Percentiles rank a stretch among this genome's conserved stretches.
Conservation (phyloP, 2,329 filamentous ascomycete species). For the Exserohilum rostratum region DNA sequence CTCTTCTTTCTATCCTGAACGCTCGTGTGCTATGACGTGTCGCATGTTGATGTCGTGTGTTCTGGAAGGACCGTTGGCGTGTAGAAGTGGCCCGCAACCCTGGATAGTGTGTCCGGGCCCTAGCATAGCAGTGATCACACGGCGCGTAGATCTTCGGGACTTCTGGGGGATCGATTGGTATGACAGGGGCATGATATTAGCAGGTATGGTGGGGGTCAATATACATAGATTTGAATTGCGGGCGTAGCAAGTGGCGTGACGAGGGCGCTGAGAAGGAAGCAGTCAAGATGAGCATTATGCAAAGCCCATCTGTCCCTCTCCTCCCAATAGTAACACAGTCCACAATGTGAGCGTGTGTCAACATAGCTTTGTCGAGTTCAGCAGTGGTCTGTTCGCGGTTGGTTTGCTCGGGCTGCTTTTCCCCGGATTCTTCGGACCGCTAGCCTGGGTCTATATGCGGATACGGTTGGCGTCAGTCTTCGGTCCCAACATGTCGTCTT, state of each 20-base stretch:
- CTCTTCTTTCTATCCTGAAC: slow-evolving; percentile 13
- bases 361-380: background rate
- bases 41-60: background rate
- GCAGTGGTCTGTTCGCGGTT: background rate
- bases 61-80: background rate
- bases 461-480: background rate
- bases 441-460: slow-evolving; percentile 4
- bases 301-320: background rate
- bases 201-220: slow-evolving; percentile 9
- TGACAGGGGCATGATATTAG: background rate
- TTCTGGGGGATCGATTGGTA: background rate
- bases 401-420: background rate
- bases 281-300: background rate
- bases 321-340: background rate
- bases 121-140: slow-evolving; percentile 3
- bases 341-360: background rate
- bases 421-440: slow-evolving; percentile 17
- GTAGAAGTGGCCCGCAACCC: background rate
- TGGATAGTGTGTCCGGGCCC: background rate
- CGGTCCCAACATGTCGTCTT: background rate
- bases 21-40: slow-evolving; percentile 6
- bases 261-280: background rate
- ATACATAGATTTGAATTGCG: slow-evolving; percentile 3
- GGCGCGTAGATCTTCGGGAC: slow-evolving; percentile 2
- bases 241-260: slow-evolving; percentile 3